A percentile compares a stretch with the other conserved stretches of the same genome.
Conservation (phyloP, 2,329 filamentous ascomycete species). For the Trichoderma sp. region DNA sequence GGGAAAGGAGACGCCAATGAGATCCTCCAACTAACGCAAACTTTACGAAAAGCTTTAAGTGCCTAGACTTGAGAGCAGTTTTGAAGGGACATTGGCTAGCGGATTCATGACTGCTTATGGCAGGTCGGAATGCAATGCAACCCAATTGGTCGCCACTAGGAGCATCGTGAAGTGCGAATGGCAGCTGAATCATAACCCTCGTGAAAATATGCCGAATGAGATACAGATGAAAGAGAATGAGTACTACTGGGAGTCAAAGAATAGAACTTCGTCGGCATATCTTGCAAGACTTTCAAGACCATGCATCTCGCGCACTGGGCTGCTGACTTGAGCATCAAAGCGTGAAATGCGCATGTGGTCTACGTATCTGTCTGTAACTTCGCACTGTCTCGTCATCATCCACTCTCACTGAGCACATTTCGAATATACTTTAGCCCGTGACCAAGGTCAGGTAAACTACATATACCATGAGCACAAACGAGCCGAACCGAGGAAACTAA, state of each 20-base stretch:
- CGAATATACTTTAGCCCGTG: neutral
- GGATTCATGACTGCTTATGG: neutral
- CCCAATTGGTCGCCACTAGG: neutral
- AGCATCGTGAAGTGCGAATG: neutral
- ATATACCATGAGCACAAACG: neutral
- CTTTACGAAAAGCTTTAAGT: neutral
- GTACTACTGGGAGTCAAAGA: neutral
- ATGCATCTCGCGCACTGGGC: neutral
- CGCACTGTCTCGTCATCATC: conserved; percentile 6
- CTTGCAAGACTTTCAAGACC: neutral
- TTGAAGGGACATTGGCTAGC: neutral
- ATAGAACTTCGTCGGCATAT: too few species aligned
- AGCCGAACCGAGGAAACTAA: neutral
- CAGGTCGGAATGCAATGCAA: conserved; percentile 14
- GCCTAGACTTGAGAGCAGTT: neutral
- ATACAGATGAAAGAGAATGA: neutral
- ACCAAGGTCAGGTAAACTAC: neutral
- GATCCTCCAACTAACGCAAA: neutral
- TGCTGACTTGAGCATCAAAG: neutral
- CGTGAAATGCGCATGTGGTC: neutral
- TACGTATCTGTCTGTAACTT: neutral
- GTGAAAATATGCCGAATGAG: neutral
- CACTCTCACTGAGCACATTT: neutral
- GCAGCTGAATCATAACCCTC: neutral
- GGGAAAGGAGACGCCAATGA: neutral